phyloP scores from a whole-genome alignment of 108 stramenopile species.

The Mediolabrus comicus region DNA sequence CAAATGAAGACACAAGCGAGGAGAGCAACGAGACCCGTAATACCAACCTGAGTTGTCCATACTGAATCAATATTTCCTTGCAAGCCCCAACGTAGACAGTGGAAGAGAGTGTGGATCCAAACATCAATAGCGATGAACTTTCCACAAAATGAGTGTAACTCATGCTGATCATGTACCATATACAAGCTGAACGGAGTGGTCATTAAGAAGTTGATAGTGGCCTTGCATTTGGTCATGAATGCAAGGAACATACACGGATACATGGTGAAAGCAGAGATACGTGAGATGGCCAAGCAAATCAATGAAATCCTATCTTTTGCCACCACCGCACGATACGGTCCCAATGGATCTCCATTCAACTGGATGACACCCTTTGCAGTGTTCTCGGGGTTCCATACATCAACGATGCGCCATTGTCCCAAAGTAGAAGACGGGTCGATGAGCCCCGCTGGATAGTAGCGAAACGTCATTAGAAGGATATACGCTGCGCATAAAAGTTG shows the following conservation, averaged over 20 bases:
- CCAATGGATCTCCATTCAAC: constrained; percentile 20
- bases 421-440: constrained; percentile 16
- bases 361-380: constrained; percentile 44
- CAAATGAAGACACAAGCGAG: constrained; percentile 31
- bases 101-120: constrained; percentile 41
- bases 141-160: constrained; percentile 52
- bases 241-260: constrained; percentile 42
- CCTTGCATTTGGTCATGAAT: constrained; percentile 50
- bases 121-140: constrained; percentile 38
- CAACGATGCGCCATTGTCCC: constrained; percentile 27
- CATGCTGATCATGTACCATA: constrained; percentile 45
- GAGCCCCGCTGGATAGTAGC: constrained; percentile 23
- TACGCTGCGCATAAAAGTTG: constrained; percentile 33
- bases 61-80: constrained; percentile 47
- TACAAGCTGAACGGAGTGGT: constrained; percentile 39
- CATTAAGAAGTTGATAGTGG: constrained; percentile 35
- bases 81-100: constrained; percentile 42
- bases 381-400: constrained; percentile 25
- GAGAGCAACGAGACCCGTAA: constrained; percentile 43
- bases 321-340: constrained; percentile 38
- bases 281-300: constrained; percentile 38
- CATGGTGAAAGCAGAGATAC: constrained; percentile 49
- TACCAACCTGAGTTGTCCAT: constrained; percentile 23
- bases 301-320: constrained; percentile 27
- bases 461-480: constrained; percentile 36